These are phyloP conservation scores for Berberis thunbergii DNA, from an alignment of 164 flowering plant genomes.

Conservation along the genomic window DNA sequence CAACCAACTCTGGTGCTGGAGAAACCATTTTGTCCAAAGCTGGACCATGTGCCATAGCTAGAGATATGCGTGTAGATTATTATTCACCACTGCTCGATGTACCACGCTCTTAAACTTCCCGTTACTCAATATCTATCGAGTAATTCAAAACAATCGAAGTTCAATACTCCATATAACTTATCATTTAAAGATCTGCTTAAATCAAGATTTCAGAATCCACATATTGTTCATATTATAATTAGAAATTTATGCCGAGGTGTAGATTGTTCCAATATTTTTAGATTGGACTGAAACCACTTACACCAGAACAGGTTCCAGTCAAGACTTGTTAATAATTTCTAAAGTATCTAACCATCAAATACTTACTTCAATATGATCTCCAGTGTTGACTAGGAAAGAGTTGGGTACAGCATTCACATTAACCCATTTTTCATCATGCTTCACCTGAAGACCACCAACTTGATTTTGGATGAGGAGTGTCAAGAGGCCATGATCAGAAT, in stretches of 20 bases:
- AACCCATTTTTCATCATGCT: conserved; percentile 55
- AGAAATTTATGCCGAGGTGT: too few species aligned
- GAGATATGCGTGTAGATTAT: conserved; percentile 35
- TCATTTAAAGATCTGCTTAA: not conserved
- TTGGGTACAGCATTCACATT: conserved; percentile 39
- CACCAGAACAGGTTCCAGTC: not conserved
- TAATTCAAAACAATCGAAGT: not conserved
- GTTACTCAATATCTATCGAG: conserved; percentile 48
- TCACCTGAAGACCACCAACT: conserved; percentile 53
- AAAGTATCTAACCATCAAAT: not conserved
- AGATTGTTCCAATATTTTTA: too few species aligned
- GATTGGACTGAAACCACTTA: not conserved
- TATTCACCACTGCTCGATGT: conserved; percentile 54
- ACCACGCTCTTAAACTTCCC: conserved; percentile 60
- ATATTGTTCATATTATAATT: too few species aligned
- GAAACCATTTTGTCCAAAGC: conserved; percentile 31
- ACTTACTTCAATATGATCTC: conserved; percentile 50
- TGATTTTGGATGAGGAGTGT: conserved; percentile 50
- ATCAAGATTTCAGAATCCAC: too few species aligned
- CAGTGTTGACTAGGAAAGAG: conserved; percentile 49
- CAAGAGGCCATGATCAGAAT: conserved; percentile 59
- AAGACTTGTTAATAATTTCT: not conserved
- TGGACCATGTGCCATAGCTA: conserved; percentile 46
- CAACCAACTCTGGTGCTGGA: conserved; percentile 32
- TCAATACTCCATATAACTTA: not conserved